These are phyloP conservation scores for Tylopilus orsonianus DNA, from an alignment of 1,284 basidiomycete genomes.

Conservation along the genomic window DNA sequence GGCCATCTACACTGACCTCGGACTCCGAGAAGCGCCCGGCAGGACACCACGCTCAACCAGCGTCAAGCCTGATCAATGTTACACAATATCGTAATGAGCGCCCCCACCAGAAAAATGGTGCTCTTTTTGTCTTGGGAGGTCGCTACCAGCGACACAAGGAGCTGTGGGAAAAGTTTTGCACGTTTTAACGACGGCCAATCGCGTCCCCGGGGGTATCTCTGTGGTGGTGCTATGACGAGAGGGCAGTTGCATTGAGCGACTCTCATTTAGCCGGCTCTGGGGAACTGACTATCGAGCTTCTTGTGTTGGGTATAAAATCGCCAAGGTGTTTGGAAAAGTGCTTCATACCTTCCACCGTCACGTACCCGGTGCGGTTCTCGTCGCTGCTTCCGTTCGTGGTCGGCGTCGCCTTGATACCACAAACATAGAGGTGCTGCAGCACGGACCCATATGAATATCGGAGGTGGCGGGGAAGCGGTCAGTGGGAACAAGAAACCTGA, in stretches of 20 bases:
- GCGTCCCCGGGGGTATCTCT: background rate
- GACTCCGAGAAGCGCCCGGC: no score
- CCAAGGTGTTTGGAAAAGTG: background rate
- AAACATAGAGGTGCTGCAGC: slow-evolving; percentile 15
- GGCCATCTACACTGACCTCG: no score
- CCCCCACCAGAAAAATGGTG: no score
- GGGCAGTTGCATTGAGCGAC: background rate
- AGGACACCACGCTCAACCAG: no score
- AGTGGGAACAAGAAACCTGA: background rate
- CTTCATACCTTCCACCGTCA: background rate
- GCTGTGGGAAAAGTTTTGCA: no score
- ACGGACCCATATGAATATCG: no score
- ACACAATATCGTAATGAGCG: no score
- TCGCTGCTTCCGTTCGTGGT: slow-evolving; percentile 17
- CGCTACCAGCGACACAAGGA: no score
- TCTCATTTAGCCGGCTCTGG: slow-evolving; percentile 17
- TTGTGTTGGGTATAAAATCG: background rate
- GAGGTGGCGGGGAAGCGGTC: background rate
- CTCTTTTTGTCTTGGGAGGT: no score
- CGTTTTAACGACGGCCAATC: background rate
- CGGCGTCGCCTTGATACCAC: slow-evolving; percentile 23
- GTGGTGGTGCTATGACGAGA: slow-evolving; percentile 9
- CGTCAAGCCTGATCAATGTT: no score
- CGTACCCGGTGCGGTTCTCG: slow-evolving; percentile 23
- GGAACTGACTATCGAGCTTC: background rate